Evolutionary conservation across 1,284 basidiomycete species (phyloP).

Genomic region (Malassezia equina): DNA sequence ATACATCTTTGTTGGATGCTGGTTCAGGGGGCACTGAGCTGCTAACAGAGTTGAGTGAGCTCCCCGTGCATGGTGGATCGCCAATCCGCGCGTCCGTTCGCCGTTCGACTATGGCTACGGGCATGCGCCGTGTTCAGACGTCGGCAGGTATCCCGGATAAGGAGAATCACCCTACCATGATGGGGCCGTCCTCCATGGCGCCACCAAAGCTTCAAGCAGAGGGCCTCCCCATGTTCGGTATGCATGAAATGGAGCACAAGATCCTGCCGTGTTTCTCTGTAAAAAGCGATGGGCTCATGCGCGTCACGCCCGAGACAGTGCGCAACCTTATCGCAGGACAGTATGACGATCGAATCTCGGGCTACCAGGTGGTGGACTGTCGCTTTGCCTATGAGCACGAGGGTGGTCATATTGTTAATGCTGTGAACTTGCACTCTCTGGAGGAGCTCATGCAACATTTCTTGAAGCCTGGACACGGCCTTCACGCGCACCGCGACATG

Average conservation of each 20-base stretch:
- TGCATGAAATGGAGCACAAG: conserved; percentile 60
- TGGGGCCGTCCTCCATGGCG: background rate
- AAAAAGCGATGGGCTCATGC: conserved; percentile 86
- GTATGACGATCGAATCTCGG: conserved; percentile 31
- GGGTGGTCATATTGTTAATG: conserved; percentile 84
- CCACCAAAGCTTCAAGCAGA: background rate
- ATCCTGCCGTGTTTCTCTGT: conserved; percentile 85
- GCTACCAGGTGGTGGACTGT: conserved; percentile 68
- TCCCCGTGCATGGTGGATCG: conserved; percentile 4
- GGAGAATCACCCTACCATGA: conserved; percentile 1
- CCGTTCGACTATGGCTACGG: background rate
- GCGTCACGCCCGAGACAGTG: conserved; percentile 65
- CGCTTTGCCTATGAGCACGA: conserved; percentile 93
- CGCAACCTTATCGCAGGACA: conserved; percentile 33
- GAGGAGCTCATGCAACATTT: conserved; percentile 69
- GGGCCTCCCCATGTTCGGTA: conserved; percentile 36
- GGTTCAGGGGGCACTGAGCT: background rate
- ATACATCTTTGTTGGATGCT: background rate
- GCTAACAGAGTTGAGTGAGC: background rate
- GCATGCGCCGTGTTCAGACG: conserved; percentile 3
- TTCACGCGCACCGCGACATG: conserved; percentile 45
- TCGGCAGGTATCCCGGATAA: background rate
- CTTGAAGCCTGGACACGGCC: conserved; percentile 53
- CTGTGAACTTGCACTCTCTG: conserved; percentile 82
- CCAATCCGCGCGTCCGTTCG: conserved; percentile 11